Evolutionary conservation across 208 protist species (phyloP), one percentile per base, ranked within the genome.

Genomic region (Trypanosoma caninum): DNA sequence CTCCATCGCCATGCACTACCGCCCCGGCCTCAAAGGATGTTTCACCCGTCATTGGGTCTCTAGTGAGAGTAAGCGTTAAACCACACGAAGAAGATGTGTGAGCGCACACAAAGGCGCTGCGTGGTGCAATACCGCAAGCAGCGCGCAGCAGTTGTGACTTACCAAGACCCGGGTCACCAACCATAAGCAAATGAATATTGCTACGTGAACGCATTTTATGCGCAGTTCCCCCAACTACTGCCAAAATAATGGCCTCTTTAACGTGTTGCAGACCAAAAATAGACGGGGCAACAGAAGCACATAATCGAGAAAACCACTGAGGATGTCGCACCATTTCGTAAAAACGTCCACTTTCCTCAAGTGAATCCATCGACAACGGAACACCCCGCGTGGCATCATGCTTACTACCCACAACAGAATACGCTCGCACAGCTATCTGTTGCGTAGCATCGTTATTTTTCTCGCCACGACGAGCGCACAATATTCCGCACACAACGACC

Each of bases 91-190:
- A 97, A 16, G 98, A 96, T 2, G 96, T 98, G 69, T 99, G 98
- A n/a, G 98, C 98, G 72, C 97, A 98, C 9, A 99, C 98, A 68
- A 98, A 99, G 16, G 99, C 97, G 47, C 97, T 98, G 28, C 98
- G 89, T 0, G 97, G 97, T 20, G 97, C 84, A 13, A 99, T 55
- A 23, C 74, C 57, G 22, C 91, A 87, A 4, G 96, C 86, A 0
- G 97, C 93, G 14, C 89, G 82, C 31, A 99, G 87, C 60, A 99
- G 74, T 80, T 98, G 97, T 41, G 81, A 97, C 69, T 99, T 99
- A 25, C 98, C 98, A 37, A 99, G 62, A 28, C 98, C 98, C 1
- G 93, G 89, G 53, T 97, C 87, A 37, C 98, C 98, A 1, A 99
- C 94, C 40, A 99, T 78, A 16, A 99, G 84, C 2, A 99, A 48